Conservation (phyloP, 371 early-diverging fungal genomes). For the Lichtheimia hyalospora region DNA sequence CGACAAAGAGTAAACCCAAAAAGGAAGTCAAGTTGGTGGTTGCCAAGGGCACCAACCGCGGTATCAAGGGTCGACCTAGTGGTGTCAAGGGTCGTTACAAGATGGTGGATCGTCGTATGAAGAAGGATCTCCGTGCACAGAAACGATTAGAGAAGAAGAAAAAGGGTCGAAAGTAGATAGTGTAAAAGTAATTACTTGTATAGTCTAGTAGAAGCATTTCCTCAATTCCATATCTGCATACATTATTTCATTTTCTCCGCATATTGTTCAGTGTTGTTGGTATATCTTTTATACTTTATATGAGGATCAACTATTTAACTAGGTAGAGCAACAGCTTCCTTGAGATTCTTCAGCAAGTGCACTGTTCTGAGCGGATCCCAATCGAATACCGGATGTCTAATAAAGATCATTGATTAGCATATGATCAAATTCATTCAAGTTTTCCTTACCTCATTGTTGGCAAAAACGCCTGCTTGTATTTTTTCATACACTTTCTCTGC, state of each 20-base stretch:
- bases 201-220: not conserved
- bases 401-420: not conserved
- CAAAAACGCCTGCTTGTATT: constrained; percentile 77
- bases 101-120: constrained; percentile 95
- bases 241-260: no score
- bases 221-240: no score
- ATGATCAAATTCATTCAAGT: not conserved
- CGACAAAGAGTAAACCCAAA: constrained; percentile 71
- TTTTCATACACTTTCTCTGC: constrained; percentile 84
- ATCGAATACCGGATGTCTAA: constrained; percentile 58
- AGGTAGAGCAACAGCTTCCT: constrained; percentile 28
- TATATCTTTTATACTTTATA: no score
- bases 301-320: not conserved
- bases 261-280: no score
- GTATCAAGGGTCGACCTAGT: constrained; percentile 90
- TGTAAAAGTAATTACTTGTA: not conserved
- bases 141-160: constrained; percentile 72
- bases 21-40: constrained; percentile 87
- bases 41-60: constrained; percentile 84
- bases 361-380: constrained; percentile 39
- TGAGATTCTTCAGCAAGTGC: constrained; percentile 46
- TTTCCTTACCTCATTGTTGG: constrained; percentile 64
- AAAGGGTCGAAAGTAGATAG: constrained; percentile 10
- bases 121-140: constrained; percentile 87
- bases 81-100: constrained; percentile 95